A percentile compares a stretch with the other conserved stretches of the same genome.
Conservation (phyloP, 202 grass and related monocot genomes). For the Panicum virgatum region DNA sequence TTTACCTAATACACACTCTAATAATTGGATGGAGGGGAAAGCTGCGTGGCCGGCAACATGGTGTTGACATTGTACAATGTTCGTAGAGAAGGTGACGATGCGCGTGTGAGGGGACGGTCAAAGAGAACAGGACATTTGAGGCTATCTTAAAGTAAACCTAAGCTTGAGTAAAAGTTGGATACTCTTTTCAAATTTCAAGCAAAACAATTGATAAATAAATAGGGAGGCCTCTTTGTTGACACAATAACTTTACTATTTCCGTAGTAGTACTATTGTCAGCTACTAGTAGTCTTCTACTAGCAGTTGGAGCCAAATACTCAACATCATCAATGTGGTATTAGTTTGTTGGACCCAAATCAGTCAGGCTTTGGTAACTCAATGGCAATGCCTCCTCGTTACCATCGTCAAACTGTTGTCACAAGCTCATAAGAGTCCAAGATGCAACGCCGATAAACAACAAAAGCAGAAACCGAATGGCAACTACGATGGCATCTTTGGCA, state of each 20-base stretch:
- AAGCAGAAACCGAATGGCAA: conserved; percentile 23
- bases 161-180: background rate
- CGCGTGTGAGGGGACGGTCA: background rate
- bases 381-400: conserved; percentile 28
- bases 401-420: background rate
- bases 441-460: conserved; percentile 22
- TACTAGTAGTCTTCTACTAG: background rate
- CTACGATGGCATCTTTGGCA: conserved; percentile 30
- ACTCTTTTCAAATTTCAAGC: background rate
- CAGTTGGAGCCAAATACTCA: background rate
- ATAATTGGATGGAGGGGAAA: too few species aligned
- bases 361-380: conserved; percentile 33
- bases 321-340: conserved; percentile 11
- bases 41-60: too few species aligned
- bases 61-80: background rate
- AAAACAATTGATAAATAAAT: background rate
- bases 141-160: background rate
- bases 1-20: too few species aligned
- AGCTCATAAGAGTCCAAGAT: conserved; percentile 15
- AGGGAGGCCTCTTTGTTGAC: background rate
- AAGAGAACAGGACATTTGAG: background rate
- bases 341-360: background rate
- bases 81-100: too few species aligned
- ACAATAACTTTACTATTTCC: background rate
- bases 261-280: background rate